Evolutionary conservation across 2,329 filamentous ascomycete genomes (phyloP).

Genomic region (Stagonosporopsis tanaceti): DNA sequence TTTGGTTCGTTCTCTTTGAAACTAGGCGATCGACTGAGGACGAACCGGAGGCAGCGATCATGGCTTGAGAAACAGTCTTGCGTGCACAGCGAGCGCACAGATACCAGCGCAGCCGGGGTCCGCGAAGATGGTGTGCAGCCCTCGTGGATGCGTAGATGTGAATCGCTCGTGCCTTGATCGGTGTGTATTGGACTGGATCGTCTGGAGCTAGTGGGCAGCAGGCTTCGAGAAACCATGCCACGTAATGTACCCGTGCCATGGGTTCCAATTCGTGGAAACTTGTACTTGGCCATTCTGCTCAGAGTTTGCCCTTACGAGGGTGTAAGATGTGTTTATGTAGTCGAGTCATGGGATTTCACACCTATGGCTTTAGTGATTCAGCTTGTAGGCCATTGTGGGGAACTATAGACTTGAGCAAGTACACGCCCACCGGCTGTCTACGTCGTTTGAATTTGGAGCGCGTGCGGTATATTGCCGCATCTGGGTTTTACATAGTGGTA

Average conservation of each 20-base stretch:
- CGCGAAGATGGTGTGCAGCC: background rate
- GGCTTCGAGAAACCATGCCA: background rate
- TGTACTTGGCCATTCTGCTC: background rate
- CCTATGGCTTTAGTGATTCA: no score
- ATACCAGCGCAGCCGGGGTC: background rate
- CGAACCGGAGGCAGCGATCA: background rate
- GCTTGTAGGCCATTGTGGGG: no score
- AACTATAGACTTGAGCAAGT: no score
- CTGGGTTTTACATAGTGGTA: no score
- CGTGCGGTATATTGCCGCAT: no score
- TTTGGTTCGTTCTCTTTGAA: background rate
- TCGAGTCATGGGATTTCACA: background rate
- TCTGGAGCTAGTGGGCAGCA: background rate
- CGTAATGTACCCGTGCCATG: background rate
- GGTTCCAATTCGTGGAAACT: background rate
- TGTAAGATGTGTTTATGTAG: background rate
- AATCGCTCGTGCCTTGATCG: constrained; percentile 6
- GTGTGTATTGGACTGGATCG: background rate
- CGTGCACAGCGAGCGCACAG: background rate
- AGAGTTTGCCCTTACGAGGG: background rate
- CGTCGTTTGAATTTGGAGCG: no score
- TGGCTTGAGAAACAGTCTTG: background rate
- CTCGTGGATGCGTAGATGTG: constrained; percentile 1
- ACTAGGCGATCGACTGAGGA: background rate
- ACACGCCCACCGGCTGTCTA: no score